Evolutionary conservation across 1,284 basidiomycete species (phyloP), one percentile per base, ranked within the genome.

Genomic region (Tilletia caries): DNA sequence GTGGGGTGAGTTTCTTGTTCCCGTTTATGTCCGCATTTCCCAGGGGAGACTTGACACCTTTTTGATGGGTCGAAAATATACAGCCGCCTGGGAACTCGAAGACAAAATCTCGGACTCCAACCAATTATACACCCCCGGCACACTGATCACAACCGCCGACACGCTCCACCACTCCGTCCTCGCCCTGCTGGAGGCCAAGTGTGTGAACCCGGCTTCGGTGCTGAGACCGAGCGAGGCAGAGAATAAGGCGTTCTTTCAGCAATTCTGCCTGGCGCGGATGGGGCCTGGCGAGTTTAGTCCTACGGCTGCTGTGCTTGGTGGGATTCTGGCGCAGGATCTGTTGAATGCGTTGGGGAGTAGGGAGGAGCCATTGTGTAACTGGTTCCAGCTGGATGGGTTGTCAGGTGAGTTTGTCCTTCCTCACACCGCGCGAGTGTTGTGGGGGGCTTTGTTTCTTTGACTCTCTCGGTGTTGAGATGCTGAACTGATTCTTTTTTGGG

Each of bases 321-420:
- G 96, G 18, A 88, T 98, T 83, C 85, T 98, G 18, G 94, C 91
- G 1, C 96, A 98, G 84, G 95, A 98, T 82, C 90, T 98, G 66
- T 86, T 99, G 58, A 95, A 97, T 83, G 89, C 92, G 0, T 86
- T 98, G 44, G 92, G 91, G 52, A 92, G 90, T 67, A 90, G 93
- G 68, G 95, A 98, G 79, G 89, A 90, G 60, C 95, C 95, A 0
- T 90, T 97, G 71, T 90, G 91, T 66, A 98, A 98, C 83, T 91
- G 97, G 79, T 90, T 95, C 76, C 87, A 89, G n/a, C 92, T 95
- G 73, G 90, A 95, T 82, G 92, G 93, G 34, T 89, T 86, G 76
- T 90, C 89, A 25, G 91, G 91, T 66, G 88, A 54, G 69, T n/a
- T 27, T 62, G 6, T 34, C n/a, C n/a, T n/a, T n/a, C 18, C 10